Base-by-base conservation (phyloP, 2,329 filamentous ascomycete species). In the Phaeophleospora eucalypticola region DNA sequence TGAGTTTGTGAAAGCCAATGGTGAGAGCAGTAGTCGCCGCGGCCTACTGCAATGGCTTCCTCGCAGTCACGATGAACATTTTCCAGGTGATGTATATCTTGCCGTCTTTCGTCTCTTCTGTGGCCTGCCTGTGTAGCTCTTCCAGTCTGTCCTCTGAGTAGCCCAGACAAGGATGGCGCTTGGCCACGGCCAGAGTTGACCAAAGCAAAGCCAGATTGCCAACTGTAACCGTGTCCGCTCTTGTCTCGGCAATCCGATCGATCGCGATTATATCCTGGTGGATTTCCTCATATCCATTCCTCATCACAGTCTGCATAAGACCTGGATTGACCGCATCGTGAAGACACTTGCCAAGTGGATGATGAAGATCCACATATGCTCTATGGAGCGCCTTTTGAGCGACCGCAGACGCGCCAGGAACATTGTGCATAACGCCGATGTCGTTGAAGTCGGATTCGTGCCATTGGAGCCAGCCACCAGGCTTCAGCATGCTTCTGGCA, bases 401-500 rank as follows among this genome's bases (percentile, higher is more conserved):
- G 6, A 15, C 15, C 6, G 19, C 36, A 4, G 43, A 37, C 14
- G 27, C 36, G 2, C 20, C 35, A 2, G 52, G 46, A 4, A 21
- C 20, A 21, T 20, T 41, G 14, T 53, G 43, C 8, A 50, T 4
- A 10, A 29, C 20, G 16, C 36, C 17, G 10, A 44, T 17, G 17
- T 45, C 15, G 12, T 15, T 6, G 29, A 56, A 54, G 20, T 54
- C 41, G 29, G 38, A 44, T 35, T 58, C 56, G 10, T 46, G 33
- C 56, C 56, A 58, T 46, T 58, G 56, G 4, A 58, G 16, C 40
- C 36, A 52, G 9, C 57, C 55, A 4, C 53, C 55, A 4, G 57
- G 55, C 21, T 53, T 58, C 6, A 59, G 43, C n/a, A 59, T 32
- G 19, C 43, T 21, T 16, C 46, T n/a, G 18, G 53, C 14, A 20